Conservation (phyloP, 768 basidiomycete genomes). For the Astraeus odoratus region DNA sequence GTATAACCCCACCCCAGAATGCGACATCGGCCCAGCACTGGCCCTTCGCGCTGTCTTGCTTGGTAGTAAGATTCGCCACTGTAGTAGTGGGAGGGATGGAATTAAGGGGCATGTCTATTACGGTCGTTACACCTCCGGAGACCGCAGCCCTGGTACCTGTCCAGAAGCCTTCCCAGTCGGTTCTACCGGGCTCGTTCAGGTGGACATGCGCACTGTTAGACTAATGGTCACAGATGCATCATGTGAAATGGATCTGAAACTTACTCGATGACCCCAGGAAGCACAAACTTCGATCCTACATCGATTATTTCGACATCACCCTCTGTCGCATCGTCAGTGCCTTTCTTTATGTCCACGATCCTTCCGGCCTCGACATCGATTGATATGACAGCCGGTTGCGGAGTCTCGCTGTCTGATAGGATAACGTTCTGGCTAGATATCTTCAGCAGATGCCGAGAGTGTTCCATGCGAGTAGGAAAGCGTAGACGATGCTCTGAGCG, state of each 20-base stretch:
- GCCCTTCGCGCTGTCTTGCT: slow-evolving; percentile 61
- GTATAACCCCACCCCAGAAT: slow-evolving; percentile 90
- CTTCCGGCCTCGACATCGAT: slow-evolving; percentile 52
- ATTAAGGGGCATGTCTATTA: slow-evolving; percentile 98
- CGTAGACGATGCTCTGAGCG: slow-evolving; percentile 12
- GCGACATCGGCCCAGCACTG: slow-evolving; percentile 70
- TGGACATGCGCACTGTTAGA: slow-evolving; percentile 81
- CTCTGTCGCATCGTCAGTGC: slow-evolving; percentile 20
- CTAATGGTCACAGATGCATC: background rate
- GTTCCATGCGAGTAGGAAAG: slow-evolving; percentile 2
- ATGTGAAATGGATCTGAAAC: background rate
- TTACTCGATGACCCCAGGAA: slow-evolving; percentile 81
- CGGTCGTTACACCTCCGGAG: slow-evolving; percentile 90
- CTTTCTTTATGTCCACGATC: slow-evolving; percentile 42
- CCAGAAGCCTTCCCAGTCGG: slow-evolving; percentile 91
- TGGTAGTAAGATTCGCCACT: slow-evolving; percentile 61
- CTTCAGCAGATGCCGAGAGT: slow-evolving; percentile 20
- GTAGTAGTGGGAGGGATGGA: slow-evolving; percentile 96
- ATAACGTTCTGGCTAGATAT: slow-evolving; percentile 54
- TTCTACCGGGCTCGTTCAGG: slow-evolving; percentile 89
- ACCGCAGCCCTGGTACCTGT: slow-evolving; percentile 88
- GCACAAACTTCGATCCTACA: slow-evolving; percentile 49
- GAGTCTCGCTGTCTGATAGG: slow-evolving; percentile 41
- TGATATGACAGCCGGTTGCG: slow-evolving; percentile 60
- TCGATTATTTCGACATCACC: slow-evolving; percentile 40